Percentiles rank a stretch among this genome's conserved stretches.
These are phyloP conservation scores for Pseudomicrostroma phylloplanum DNA, from an alignment of 1,284 basidiomycete genomes.

Conservation along the genomic window DNA sequence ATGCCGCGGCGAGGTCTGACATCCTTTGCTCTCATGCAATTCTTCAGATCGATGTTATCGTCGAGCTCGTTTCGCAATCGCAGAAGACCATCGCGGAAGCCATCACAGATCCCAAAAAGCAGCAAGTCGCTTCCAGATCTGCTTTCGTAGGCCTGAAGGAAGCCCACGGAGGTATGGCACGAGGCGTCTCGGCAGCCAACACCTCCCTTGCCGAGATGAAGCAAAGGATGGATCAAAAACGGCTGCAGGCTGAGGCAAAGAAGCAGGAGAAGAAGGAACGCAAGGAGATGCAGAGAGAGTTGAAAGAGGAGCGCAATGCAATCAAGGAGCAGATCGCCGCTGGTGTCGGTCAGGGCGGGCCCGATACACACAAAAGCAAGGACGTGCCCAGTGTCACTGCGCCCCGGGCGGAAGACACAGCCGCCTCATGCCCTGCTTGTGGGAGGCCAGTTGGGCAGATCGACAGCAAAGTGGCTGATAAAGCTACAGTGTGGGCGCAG, in stretches of 20 bases:
- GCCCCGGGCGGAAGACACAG: not conserved
- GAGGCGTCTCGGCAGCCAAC: constrained; percentile 8
- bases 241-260: constrained; percentile 11
- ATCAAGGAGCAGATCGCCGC: constrained; percentile 7
- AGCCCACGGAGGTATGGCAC: constrained; percentile 1
- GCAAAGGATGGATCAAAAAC: constrained; percentile 8
- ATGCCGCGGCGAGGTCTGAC: no score
- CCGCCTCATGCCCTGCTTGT: not conserved
- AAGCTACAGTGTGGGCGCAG: not conserved
- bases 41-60: constrained; percentile 9
- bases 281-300: constrained; percentile 12
- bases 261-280: constrained; percentile 12
- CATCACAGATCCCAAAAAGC: constrained; percentile 12
- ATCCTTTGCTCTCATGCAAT: no score
- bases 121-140: not conserved
- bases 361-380: not conserved
- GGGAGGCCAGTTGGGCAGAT: not conserved
- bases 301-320: constrained; percentile 11
- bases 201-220: constrained; percentile 9
- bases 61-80: constrained; percentile 10
- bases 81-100: constrained; percentile 11
- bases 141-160: constrained; percentile 1
- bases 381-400: not conserved
- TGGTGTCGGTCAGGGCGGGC: not conserved
- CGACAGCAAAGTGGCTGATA: not conserved